Conservation (phyloP, 176 grass and related monocot genomes). For the Eremochloa ophiuroides region DNA sequence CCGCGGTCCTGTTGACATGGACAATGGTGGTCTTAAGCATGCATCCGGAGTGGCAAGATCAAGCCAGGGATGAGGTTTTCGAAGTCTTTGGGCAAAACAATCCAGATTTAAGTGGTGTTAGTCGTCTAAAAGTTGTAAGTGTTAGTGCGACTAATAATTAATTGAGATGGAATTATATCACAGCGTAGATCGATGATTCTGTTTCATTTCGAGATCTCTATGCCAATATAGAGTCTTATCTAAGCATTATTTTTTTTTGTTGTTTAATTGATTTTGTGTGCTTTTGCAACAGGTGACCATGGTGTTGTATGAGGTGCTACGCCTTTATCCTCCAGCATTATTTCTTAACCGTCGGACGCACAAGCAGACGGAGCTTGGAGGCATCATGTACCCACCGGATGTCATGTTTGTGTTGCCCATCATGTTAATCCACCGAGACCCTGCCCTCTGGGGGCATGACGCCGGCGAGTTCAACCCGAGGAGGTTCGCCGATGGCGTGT, state of each 20-base stretch:
- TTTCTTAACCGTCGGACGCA: constrained; percentile 8
- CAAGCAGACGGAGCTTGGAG: constrained; percentile 47
- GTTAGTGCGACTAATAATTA: not conserved
- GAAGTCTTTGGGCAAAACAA: constrained; percentile 31
- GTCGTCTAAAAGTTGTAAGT: not conserved
- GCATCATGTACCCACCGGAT: constrained; percentile 38
- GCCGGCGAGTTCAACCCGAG: constrained; percentile 63
- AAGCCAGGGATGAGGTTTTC: constrained; percentile 61
- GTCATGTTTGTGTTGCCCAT: constrained; percentile 43
- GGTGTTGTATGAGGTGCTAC: constrained; percentile 78
- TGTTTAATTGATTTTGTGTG: not conserved
- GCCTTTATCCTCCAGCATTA: constrained; percentile 55
- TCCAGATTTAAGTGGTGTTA: constrained; percentile 53
- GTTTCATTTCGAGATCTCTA: not conserved
- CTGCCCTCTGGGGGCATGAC: constrained; percentile 50
- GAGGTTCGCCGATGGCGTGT: constrained; percentile 60
- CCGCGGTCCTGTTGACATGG: constrained; percentile 74
- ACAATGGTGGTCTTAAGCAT: constrained; percentile 63
- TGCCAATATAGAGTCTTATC: not conserved
- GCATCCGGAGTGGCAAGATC: constrained; percentile 77
- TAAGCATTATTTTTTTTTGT: not conserved
- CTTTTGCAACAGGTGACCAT: constrained; percentile 48
- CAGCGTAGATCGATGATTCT: not conserved
- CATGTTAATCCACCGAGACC: constrained; percentile 54
- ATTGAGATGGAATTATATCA: not conserved